Percentiles rank a stretch among this genome's conserved stretches.
Evolutionary conservation across 2,329 filamentous ascomycete genomes (phyloP).

Genomic region (Colletotrichum sp.): DNA sequence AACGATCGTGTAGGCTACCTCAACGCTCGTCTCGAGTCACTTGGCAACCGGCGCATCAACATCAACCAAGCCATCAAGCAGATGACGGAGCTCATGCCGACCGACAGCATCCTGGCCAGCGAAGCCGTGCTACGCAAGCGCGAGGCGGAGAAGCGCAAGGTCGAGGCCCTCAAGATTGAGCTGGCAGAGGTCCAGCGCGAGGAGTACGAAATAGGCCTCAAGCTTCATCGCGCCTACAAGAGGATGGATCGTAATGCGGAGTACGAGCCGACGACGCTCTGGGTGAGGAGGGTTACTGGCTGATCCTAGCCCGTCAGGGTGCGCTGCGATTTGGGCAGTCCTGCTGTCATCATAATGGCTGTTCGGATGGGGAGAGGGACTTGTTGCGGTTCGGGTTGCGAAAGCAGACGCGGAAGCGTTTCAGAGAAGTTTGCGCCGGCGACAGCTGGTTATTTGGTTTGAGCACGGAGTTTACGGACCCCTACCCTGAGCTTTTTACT

Average conservation of each 20-base stretch:
- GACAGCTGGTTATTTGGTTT: background rate
- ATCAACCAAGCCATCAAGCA: slow-evolving; percentile 76
- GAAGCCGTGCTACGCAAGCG: slow-evolving; percentile 64
- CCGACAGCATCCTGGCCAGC: slow-evolving; percentile 70
- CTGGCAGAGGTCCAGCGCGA: slow-evolving; percentile 76
- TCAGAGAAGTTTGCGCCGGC: slow-evolving; percentile 9
- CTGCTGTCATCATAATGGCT: background rate
- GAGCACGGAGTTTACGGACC: slow-evolving; percentile 4
- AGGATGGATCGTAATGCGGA: slow-evolving; percentile 70
- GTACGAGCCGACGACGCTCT: slow-evolving; percentile 72
- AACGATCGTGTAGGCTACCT: slow-evolving; percentile 71
- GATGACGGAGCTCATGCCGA: slow-evolving; percentile 79
- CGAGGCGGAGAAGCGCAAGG: slow-evolving; percentile 66
- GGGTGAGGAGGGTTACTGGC: slow-evolving; percentile 79
- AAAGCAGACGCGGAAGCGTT: slow-evolving; percentile 2
- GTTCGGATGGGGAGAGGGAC: background rate
- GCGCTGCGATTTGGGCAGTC: background rate
- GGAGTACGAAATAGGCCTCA: slow-evolving; percentile 80
- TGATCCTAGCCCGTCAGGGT: slow-evolving; percentile 30
- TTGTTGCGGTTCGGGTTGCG: background rate
- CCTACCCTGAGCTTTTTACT: background rate
- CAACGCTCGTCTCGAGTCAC: slow-evolving; percentile 67
- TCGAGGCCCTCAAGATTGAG: slow-evolving; percentile 69
- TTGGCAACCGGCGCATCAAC: slow-evolving; percentile 73
- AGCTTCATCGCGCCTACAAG: slow-evolving; percentile 77